These are phyloP conservation scores for Dendryphion nanum DNA, from an alignment of 2,329 filamentous ascomycete genomes.

Conservation along the genomic window DNA sequence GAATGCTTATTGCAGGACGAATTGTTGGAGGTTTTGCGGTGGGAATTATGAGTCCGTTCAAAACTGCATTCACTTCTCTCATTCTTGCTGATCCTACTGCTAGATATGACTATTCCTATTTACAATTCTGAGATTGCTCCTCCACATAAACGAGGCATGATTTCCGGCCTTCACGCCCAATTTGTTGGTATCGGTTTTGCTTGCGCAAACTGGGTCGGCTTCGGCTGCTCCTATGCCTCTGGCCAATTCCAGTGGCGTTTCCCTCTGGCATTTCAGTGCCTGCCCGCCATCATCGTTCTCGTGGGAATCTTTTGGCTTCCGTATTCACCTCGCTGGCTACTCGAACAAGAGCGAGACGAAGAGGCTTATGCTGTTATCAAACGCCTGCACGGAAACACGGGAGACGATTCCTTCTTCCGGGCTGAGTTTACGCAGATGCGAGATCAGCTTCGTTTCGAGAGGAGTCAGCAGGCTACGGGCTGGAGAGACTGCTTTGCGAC, in stretches of 20 bases:
- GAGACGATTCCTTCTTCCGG: conserved; percentile 8
- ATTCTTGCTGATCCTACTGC: neutral
- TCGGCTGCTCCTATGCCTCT: conserved; percentile 42
- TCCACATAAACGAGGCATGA: conserved; percentile 51
- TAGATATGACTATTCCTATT: conserved; percentile 48
- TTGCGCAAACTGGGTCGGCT: neutral
- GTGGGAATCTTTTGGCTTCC: conserved; percentile 64
- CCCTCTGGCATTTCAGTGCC: conserved; percentile 68
- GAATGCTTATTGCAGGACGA: conserved; percentile 49
- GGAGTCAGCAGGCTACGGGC: neutral
- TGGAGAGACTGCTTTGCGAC: conserved; percentile 8
- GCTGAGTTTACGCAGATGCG: conserved; percentile 10
- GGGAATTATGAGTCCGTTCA: conserved; percentile 42
- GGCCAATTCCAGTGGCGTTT: conserved; percentile 66
- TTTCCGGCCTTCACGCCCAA: conserved; percentile 8
- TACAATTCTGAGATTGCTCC: conserved; percentile 64
- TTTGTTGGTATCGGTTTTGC: conserved; percentile 22
- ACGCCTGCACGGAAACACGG: conserved; percentile 41
- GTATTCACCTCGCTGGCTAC: conserved; percentile 66
- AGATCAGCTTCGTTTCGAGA: conserved; percentile 9
- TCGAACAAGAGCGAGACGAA: conserved; percentile 42
- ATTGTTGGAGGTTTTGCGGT: conserved; percentile 49
- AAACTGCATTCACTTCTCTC: conserved; percentile 1
- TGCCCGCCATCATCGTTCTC: conserved; percentile 60
- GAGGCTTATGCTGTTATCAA: conserved; percentile 43